Evolutionary conservation across 1,284 basidiomycete genomes (phyloP).

Genomic region (Trichosporon ovoides): DNA sequence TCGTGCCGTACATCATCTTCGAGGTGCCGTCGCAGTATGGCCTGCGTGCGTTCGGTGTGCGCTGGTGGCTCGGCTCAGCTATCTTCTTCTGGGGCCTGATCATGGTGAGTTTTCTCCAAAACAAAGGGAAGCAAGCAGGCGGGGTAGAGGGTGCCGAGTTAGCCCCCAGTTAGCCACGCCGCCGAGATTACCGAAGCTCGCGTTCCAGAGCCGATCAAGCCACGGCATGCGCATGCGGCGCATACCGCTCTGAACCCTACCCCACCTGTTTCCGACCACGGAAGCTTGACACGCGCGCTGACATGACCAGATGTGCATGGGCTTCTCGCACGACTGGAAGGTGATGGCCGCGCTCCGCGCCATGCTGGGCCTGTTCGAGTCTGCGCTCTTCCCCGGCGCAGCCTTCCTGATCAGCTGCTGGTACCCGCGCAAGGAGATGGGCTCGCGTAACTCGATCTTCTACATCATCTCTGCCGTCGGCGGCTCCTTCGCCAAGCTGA

Average conservation of each 20-base stretch:
- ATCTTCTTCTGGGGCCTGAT: conserved; percentile 43
- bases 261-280: no score
- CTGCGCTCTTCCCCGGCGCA: conserved; percentile 43
- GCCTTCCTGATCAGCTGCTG: conserved; percentile 46
- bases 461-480: conserved; percentile 39
- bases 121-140: no score
- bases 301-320: no score
- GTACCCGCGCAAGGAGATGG: conserved; percentile 52
- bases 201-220: no score
- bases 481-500: conserved; percentile 11
- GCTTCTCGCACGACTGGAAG: no score
- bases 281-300: no score
- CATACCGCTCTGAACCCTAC: no score
- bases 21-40: conserved; percentile 23
- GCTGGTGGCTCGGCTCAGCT: conserved; percentile 9
- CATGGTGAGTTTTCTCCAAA: conserved; percentile 32
- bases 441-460: conserved; percentile 43
- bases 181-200: no score
- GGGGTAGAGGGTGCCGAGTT: no score
- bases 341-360: no score
- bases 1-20: conserved; percentile 47
- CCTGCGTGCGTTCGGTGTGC: conserved; percentile 21
- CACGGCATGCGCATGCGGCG: no score
- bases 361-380: conserved; percentile 46
- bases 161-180: no score